phyloP scores from a whole-genome alignment of 176 grass and related monocot genomes.

The Guadua angustifolia region DNA sequence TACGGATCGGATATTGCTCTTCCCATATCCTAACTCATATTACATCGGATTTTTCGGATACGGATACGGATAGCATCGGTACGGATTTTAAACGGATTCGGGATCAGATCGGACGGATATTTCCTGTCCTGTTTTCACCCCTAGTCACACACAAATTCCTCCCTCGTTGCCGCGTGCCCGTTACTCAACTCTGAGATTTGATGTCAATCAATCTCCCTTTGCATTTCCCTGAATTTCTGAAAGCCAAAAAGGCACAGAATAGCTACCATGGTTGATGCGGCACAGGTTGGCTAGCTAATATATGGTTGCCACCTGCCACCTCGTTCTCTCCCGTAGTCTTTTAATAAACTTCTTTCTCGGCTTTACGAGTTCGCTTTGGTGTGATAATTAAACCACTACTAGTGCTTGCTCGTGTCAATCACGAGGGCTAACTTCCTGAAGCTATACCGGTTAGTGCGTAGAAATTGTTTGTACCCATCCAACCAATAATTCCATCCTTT shows the following conservation, averaged over 20 bases:
- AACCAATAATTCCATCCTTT: too few relatives aligned
- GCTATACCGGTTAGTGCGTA: constrained; percentile 12
- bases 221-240: too few relatives aligned
- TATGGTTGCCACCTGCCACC: background rate
- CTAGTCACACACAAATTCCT: background rate
- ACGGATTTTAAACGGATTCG: too few relatives aligned
- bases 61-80: too few relatives aligned
- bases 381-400: constrained; percentile 13
- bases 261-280: constrained; percentile 3
- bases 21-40: too few relatives aligned
- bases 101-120: too few relatives aligned
- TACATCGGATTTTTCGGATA: too few relatives aligned
- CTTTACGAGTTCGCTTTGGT: constrained; percentile 14
- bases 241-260: background rate
- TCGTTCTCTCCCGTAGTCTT: constrained; percentile 8
- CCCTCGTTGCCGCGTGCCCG: background rate
- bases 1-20: too few relatives aligned
- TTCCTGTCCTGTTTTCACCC: too few relatives aligned
- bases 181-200: background rate
- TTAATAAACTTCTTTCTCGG: constrained; percentile 16
- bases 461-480: background rate
- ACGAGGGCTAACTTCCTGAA: background rate
- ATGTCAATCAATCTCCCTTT: background rate
- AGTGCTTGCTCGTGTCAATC: constrained; percentile 12
- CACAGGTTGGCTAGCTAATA: background rate